These are phyloP conservation scores for Nicotiana tabacum DNA, from an alignment of 257 asterid genomes.

Conservation along the genomic window DNA sequence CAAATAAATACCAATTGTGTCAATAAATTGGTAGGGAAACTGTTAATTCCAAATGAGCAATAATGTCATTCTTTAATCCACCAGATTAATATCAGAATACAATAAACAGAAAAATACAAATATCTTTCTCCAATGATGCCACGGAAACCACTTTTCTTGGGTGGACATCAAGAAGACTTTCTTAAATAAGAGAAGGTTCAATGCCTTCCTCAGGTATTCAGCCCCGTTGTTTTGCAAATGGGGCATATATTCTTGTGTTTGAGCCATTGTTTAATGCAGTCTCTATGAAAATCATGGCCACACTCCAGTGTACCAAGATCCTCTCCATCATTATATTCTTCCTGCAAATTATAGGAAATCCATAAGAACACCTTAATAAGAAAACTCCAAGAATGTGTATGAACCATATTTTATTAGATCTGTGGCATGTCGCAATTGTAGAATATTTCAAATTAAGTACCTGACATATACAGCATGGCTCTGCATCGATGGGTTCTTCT, in stretches of 20 bases:
- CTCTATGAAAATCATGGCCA: slow-evolving; percentile 48
- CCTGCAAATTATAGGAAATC: slow-evolving; percentile 27
- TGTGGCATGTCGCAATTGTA: slow-evolving; percentile 8
- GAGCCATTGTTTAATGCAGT: slow-evolving; percentile 61
- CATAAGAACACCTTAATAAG: background rate
- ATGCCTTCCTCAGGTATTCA: slow-evolving; percentile 23
- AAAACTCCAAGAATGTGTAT: background rate
- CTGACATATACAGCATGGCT: slow-evolving; percentile 69
- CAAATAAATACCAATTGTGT: background rate
- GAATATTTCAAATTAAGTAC: slow-evolving; percentile 19
- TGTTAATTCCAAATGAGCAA: background rate
- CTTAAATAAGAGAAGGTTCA: background rate
- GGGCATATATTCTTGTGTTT: slow-evolving; percentile 58
- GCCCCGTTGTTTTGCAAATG: slow-evolving; percentile 53
- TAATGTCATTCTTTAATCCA: background rate
- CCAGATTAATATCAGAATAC: background rate
- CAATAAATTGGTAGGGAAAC: background rate
- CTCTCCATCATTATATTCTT: slow-evolving; percentile 45
- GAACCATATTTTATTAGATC: background rate
- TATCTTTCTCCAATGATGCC: background rate
- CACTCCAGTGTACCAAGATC: slow-evolving; percentile 52
- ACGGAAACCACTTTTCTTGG: background rate
- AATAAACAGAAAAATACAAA: background rate
- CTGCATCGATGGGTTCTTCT: slow-evolving; percentile 32
- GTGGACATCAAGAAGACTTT: background rate